Base-by-base conservation (phyloP, 1,284 basidiomycete genomes). In the Bjerkandera adusta region DNA sequence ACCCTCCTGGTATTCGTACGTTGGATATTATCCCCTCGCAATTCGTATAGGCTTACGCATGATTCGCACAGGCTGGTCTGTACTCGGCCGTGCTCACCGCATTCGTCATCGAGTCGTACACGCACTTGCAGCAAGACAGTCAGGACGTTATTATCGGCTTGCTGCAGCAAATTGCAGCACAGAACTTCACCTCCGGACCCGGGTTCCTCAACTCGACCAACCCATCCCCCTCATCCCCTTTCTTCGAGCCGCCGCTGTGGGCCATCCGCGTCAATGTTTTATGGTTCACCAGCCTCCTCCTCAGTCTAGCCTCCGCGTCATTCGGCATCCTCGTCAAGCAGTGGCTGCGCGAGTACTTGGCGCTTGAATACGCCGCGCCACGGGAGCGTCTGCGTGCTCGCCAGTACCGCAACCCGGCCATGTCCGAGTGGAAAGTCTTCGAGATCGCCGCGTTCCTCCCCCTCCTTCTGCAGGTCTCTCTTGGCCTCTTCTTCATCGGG, bases 401-500 rank as follows among this genome's bases (percentile, higher is more conserved):
- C 11, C 50, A 52, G 18, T 52, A 48, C 26, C 52, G 52, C 10
- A 37, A 33, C 18, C 22, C 43, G 10, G 47, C 45, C 11, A 36
- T 52, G 6, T 8, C 27, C 1, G 12, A 35, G 7, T 57, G 51
- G 51, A 26, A 36, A 8, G 53, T 57, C 2, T 43, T 43, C 10
- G 48, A 47, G 25, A 51, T 57, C 11, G 43, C 56, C 15, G 45
- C 41, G 8, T 16, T 53, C n/a, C 45, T 58, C 3, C 55, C 57
- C 11, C 29, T 53, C 15, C 34, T 58, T 0, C 38, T 58, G 6
- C 53, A 51, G 18, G 22, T 51, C 12, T 35, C 55, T 3, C 43
- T 56, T 11, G 26, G 43, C 4, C 38, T 58, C 5, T 56, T 58
- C 43, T 44, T 57, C 18, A 26, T 50, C 13, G 57, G 57, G 8